Evolutionary conservation across 306 rosid species (phyloP).

Genomic region (Mimosa bimucronata): DNA sequence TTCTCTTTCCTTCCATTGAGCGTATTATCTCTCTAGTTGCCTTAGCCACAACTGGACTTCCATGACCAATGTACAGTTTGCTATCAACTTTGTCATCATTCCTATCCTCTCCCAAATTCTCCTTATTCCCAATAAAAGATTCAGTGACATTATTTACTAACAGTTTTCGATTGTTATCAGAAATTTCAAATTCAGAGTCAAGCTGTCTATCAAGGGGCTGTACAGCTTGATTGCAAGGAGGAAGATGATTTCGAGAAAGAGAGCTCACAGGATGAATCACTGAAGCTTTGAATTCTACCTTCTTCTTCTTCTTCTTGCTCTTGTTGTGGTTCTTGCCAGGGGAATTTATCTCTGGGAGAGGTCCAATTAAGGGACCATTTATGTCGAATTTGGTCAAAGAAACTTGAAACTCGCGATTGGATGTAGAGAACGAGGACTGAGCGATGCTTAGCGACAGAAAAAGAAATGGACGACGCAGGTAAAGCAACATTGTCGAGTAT

Average conservation of each 20-base stretch:
- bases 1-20: slow-evolving; percentile 21
- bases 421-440: no score
- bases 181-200: slow-evolving; percentile 38
- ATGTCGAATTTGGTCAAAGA: slow-evolving; percentile 66
- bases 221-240: slow-evolving; percentile 74
- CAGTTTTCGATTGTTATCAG: not conserved
- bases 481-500: no score
- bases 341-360: slow-evolving; percentile 64
- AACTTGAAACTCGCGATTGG: no score
- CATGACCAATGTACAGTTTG: slow-evolving; percentile 5
- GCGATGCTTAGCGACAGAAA: no score
- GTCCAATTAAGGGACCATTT: slow-evolving; percentile 75
- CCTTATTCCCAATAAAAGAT: slow-evolving; percentile 22
- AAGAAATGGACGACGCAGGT: no score
- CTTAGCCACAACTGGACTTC: slow-evolving; percentile 27
- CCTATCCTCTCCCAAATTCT: slow-evolving; percentile 5
- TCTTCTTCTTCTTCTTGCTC: slow-evolving; percentile 16
- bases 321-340: slow-evolving; percentile 64
- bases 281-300: slow-evolving; percentile 27
- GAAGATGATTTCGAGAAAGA: slow-evolving; percentile 44
- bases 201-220: slow-evolving; percentile 33
- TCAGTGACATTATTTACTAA: slow-evolving; percentile 6
- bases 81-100: slow-evolving; percentile 18
- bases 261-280: slow-evolving; percentile 42
- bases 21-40: slow-evolving; percentile 29